phyloP scores from a whole-genome alignment of 805 yeast genomes.

The Candida yuanshanica region DNA sequence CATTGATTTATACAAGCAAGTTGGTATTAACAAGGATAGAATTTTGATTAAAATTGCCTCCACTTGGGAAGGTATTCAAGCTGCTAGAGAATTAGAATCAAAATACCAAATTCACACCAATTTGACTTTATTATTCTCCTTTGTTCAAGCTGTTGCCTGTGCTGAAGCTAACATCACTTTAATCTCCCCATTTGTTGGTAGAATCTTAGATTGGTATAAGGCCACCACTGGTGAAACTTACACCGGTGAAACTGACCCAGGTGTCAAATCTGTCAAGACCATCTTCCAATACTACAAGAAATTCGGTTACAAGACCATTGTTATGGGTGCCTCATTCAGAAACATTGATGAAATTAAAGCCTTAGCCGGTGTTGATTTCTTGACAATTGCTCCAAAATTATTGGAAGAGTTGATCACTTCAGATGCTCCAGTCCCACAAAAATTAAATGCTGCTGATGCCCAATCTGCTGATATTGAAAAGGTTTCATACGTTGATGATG shows the following conservation, averaged over 20 bases:
- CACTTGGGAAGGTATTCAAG: constrained; percentile 99
- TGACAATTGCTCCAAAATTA: constrained; percentile 90
- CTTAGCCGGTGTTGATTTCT: constrained; percentile 93
- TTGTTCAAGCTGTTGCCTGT: constrained; percentile 96
- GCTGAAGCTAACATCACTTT: constrained; percentile 96
- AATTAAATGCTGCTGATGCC: constrained; percentile 68
- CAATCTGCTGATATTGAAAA: constrained; percentile 51
- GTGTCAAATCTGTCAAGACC: constrained; percentile 82
- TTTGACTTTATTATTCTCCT: constrained; percentile 91
- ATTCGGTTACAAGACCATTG: constrained; percentile 92
- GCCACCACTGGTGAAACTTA: constrained; percentile 86
- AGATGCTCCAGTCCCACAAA: constrained; percentile 70
- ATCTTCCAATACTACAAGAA: constrained; percentile 98
- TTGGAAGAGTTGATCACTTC: constrained; percentile 86
- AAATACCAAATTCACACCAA: constrained; percentile 90
- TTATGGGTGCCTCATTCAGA: constrained; percentile 99
- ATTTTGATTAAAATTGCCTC: constrained; percentile 94
- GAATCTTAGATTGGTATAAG: constrained; percentile 98
- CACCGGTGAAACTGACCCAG: constrained; percentile 83
- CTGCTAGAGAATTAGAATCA: constrained; percentile 91
- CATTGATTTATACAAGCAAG: constrained; percentile 77
- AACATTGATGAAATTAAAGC: constrained; percentile 93
- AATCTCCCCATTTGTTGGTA: constrained; percentile 98
- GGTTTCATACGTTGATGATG: constrained; percentile 79
- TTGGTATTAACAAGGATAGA: constrained; percentile 85